phyloP scores from a whole-genome alignment of 202 grass and related monocot genomes.

The Cymbopogon flexuosus region DNA sequence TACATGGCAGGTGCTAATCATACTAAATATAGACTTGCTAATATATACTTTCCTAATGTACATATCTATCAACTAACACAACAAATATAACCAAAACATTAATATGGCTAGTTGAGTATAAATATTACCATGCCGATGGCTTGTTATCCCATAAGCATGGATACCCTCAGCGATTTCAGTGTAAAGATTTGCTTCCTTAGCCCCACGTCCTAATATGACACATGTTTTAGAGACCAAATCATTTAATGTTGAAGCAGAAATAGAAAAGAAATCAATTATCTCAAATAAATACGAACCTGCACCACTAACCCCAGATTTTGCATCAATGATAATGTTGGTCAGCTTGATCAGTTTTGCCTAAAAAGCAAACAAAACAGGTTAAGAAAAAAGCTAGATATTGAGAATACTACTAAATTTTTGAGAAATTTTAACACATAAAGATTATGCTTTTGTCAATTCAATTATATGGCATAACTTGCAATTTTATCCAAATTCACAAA shows the following conservation, averaged over 20 bases:
- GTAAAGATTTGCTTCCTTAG: conserved; percentile 98
- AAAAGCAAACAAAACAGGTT: conserved; percentile 11
- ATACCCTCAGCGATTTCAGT: conserved; percentile 94
- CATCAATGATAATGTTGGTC: conserved; percentile 94
- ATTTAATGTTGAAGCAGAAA: not conserved
- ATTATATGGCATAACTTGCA: not conserved
- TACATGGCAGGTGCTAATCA: too few species aligned
- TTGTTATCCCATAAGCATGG: conserved; percentile 89
- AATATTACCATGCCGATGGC: conserved; percentile 78
- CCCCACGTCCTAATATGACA: conserved; percentile 69
- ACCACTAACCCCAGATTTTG: conserved; percentile 95
- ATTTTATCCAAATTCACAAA: not conserved
- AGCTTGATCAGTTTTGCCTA: conserved; percentile 74
- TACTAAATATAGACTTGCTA: too few species aligned
- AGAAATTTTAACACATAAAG: not conserved
- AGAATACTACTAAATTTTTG: not conserved
- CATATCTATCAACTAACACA: not conserved
- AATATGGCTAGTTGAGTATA: not conserved
- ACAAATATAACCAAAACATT: conserved; percentile 17
- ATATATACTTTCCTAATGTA: too few species aligned
- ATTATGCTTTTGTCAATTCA: not conserved
- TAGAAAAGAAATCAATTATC: not conserved
- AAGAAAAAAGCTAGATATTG: conserved; percentile 23
- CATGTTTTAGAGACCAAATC: conserved; percentile 8
- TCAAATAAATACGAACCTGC: conserved; percentile 50